Evolutionary conservation across 495 filamentous ascomycete species (phyloP).

Genomic region (Viridothelium virens): DNA sequence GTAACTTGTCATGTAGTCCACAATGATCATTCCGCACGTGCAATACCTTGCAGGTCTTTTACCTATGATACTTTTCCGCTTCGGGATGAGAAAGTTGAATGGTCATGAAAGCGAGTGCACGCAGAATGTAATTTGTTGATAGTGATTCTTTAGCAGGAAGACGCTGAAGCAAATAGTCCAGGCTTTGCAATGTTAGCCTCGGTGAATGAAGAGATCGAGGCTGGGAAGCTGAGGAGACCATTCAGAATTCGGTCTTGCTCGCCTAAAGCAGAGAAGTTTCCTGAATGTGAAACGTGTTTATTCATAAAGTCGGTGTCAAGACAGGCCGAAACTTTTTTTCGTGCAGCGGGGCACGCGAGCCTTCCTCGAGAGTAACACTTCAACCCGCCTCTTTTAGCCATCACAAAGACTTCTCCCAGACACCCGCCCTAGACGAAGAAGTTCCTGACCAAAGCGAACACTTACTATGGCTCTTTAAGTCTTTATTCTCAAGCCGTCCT

Average conservation of each 20-base stretch:
- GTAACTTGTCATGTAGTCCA: no score
- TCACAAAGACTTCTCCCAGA: neutral
- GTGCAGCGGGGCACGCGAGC: conserved; percentile 3
- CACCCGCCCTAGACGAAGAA: neutral
- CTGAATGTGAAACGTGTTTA: neutral
- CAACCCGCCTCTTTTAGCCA: neutral
- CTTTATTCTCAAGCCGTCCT: neutral
- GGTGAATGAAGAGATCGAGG: no score
- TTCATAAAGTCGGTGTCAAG: neutral
- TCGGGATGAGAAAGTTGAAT: neutral
- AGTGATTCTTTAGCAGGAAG: no score
- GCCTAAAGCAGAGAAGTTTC: no score
- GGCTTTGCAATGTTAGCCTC: no score
- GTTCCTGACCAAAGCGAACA: neutral
- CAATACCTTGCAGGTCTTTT: neutral
- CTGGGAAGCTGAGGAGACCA: no score
- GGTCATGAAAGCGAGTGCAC: neutral
- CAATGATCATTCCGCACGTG: no score
- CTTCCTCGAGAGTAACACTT: neutral
- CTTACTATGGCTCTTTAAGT: neutral
- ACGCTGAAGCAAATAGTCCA: no score
- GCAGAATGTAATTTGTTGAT: neutral
- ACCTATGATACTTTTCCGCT: neutral
- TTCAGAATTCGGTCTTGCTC: no score
- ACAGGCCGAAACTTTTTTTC: neutral